Conservation (phyloP, 2,329 filamentous ascomycete species). For the Cladosporium velox region DNA sequence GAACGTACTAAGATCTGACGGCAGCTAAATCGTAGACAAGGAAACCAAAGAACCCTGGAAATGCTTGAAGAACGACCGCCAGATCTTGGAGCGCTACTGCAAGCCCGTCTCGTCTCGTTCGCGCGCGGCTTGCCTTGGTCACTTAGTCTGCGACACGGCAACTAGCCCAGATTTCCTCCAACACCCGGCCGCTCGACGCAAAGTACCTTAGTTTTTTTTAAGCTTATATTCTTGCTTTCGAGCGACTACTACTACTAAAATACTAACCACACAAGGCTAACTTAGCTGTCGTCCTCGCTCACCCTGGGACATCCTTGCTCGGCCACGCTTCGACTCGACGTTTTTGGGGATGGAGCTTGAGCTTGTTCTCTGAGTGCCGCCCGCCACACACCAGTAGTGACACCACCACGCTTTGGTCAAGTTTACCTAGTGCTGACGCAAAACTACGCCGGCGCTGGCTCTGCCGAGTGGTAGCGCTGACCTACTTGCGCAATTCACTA, state of each 20-base stretch:
- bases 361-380: neutral
- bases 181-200: neutral
- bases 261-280: neutral
- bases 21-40: neutral
- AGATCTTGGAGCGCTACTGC: constrained; percentile 20
- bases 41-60: neutral
- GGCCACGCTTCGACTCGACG: neutral
- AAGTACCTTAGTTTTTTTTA: neutral
- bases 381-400: neutral
- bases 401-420: neutral
- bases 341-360: neutral
- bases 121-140: neutral
- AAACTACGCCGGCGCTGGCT: neutral
- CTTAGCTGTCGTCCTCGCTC: neutral
- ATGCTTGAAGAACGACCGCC: neutral
- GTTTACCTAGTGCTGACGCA: neutral
- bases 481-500: neutral
- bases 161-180: neutral
- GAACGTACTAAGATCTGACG: neutral
- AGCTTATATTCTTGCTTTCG: constrained; percentile 17
- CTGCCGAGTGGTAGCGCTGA: neutral
- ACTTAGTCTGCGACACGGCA: constrained; percentile 8
- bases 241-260: neutral
- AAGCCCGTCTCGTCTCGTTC: constrained; percentile 14
- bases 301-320: neutral